phyloP scores from a whole-genome alignment of 164 flowering plant species.

The Piper longum region DNA sequence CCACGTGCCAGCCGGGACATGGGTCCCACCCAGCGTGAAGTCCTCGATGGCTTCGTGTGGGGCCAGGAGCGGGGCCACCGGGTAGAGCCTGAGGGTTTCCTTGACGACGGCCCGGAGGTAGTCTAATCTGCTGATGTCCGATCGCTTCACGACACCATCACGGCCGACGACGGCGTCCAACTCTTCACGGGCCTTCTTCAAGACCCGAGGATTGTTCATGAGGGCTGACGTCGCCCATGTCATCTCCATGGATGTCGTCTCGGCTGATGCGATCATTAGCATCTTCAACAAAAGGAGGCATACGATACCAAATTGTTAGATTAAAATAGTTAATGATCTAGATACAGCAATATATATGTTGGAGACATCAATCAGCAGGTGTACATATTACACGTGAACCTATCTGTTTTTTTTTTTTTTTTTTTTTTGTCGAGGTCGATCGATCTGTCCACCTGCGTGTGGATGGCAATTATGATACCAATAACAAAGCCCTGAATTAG shows the following conservation, averaged over 20 bases:
- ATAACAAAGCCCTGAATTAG: too few species aligned
- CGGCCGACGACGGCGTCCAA: conserved; percentile 4
- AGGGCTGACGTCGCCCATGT: conserved; percentile 18
- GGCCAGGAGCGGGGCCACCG: not conserved
- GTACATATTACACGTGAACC: too few species aligned
- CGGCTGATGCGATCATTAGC: conserved; percentile 4
- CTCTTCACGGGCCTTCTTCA: conserved; percentile 7
- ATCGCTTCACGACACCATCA: conserved; percentile 2
- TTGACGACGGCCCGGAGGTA: conserved; percentile 9
- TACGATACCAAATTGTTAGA: too few species aligned
- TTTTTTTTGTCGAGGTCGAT: too few species aligned
- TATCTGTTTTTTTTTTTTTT: too few species aligned
- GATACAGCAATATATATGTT: too few species aligned
- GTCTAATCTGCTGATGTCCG: not conserved
- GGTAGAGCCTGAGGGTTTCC: conserved; percentile 3
- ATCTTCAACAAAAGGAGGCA: not conserved
- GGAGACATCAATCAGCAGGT: too few species aligned
- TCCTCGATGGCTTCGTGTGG: conserved; percentile 2
- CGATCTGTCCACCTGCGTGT: too few species aligned
- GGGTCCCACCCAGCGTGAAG: not conserved
- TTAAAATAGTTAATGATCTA: too few species aligned
- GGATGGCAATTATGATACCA: too few species aligned
- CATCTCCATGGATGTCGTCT: conserved; percentile 11
- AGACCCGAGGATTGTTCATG: conserved; percentile 10
- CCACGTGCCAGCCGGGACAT: conserved; percentile 1